Conservation (phyloP, 345 rosid species). For the Mercurialis annua region DNA sequence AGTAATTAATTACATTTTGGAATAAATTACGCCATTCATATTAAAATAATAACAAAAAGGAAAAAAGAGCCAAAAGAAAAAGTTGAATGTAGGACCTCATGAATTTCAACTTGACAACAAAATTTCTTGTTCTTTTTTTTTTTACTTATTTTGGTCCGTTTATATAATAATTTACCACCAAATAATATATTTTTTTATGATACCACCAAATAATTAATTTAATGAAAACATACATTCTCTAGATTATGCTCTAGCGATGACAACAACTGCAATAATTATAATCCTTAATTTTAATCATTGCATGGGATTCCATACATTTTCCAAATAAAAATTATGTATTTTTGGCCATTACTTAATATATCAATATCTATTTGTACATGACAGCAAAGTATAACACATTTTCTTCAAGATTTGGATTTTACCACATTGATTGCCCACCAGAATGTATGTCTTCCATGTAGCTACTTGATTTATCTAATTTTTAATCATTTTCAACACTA, state of each 20-base stretch:
- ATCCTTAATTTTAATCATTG: slow-evolving; percentile 3
- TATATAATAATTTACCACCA: background rate
- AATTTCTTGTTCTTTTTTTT: background rate
- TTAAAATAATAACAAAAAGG: background rate
- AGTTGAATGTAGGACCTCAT: background rate
- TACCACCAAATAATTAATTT: too few species aligned
- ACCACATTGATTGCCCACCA: too few species aligned
- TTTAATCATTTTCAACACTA: too few species aligned
- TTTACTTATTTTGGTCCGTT: background rate
- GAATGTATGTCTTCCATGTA: too few species aligned
- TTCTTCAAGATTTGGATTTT: too few species aligned
- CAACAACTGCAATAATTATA: slow-evolving; percentile 8
- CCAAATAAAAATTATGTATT: background rate
- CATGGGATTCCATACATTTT: background rate
- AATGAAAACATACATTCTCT: background rate
- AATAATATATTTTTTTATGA: too few species aligned
- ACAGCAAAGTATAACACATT: too few species aligned
- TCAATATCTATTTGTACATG: too few species aligned
- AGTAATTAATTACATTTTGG: too few species aligned
- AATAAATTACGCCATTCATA: too few species aligned
- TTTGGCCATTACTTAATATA: background rate
- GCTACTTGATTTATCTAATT: too few species aligned
- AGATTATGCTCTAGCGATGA: slow-evolving; percentile 8
- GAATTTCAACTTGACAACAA: background rate
- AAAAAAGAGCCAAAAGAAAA: background rate